Conservation (phyloP, 163 green algal species). For the Coccomyxa subellipsoidea region DNA sequence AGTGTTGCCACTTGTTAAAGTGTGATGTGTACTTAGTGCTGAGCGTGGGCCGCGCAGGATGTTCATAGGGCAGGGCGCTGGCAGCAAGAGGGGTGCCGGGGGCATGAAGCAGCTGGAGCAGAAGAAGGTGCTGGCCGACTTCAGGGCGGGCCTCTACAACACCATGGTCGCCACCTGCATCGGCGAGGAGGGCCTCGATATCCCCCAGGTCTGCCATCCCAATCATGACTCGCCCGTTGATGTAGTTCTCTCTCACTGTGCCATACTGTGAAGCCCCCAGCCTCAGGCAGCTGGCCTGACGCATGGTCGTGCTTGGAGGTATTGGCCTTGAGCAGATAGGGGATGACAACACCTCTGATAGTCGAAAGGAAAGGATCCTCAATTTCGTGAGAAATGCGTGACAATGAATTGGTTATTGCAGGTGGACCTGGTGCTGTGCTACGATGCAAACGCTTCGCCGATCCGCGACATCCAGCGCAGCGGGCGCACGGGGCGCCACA, state of each 20-base stretch:
- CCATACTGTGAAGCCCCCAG: no score
- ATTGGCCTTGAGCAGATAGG: no score
- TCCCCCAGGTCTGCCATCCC: conserved; percentile 63
- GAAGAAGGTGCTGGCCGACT: conserved; percentile 66
- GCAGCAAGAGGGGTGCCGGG: conserved; percentile 22
- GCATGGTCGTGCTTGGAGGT: no score
- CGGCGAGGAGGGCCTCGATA: conserved; percentile 96
- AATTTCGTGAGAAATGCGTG: no score
- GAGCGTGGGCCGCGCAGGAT: conserved; percentile 19
- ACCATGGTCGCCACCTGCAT: conserved; percentile 93
- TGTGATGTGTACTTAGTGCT: neutral
- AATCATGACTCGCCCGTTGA: no score
- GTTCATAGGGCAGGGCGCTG: conserved; percentile 68
- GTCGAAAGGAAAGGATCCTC: no score
- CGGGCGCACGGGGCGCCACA: conserved; percentile 87
- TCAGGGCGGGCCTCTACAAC: conserved; percentile 77
- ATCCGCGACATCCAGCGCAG: conserved; percentile 86
- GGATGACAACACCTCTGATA: no score
- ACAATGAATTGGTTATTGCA: no score
- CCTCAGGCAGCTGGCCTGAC: no score
- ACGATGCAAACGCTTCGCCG: conserved; percentile 72
- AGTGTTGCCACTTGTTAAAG: neutral
- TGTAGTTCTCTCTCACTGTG: no score
- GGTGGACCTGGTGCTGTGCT: conserved; percentile 95
- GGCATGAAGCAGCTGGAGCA: conserved; percentile 76